These are phyloP conservation scores for Yarrowia sp. DNA, from an alignment of 805 yeast species.

Conservation along the genomic window DNA sequence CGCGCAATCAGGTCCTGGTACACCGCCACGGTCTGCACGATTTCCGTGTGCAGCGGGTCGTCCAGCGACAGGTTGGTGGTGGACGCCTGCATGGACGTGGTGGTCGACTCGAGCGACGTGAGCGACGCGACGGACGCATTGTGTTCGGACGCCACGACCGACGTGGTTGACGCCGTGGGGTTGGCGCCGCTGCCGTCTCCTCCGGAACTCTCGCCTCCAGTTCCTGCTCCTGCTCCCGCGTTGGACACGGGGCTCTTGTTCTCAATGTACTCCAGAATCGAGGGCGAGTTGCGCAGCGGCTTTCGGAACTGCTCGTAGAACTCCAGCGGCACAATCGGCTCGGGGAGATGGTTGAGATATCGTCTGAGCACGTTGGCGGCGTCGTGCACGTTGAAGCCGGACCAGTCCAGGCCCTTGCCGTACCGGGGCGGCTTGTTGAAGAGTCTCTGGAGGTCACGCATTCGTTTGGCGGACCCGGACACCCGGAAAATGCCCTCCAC, in stretches of 20 bases:
- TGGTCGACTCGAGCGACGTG: slow-evolving; percentile 16
- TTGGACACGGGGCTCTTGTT: slow-evolving; percentile 46
- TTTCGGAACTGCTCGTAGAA: slow-evolving; percentile 74
- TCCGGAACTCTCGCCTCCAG: not conserved
- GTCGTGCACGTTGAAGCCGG: slow-evolving; percentile 92
- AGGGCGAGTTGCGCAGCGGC: slow-evolving; percentile 60
- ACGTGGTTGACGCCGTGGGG: slow-evolving; percentile 11
- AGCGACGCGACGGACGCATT: slow-evolving; percentile 10
- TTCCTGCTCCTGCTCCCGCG: not conserved
- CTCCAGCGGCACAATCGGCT: slow-evolving; percentile 80
- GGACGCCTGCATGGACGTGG: slow-evolving; percentile 10
- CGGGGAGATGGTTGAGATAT: slow-evolving; percentile 81
- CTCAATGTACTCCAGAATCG: slow-evolving; percentile 63
- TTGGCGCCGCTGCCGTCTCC: not conserved
- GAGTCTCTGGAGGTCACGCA: slow-evolving; percentile 75
- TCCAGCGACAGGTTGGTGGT: slow-evolving; percentile 23
- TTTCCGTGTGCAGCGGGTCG: slow-evolving; percentile 28
- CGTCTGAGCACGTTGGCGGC: slow-evolving; percentile 89
- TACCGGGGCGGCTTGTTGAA: slow-evolving; percentile 87
- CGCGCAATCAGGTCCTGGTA: slow-evolving; percentile 65
- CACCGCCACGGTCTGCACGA: slow-evolving; percentile 54
- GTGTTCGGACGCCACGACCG: not conserved
- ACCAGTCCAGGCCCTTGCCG: slow-evolving; percentile 87
- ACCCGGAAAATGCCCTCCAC: slow-evolving; percentile 92
- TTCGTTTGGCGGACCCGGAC: slow-evolving; percentile 85